Evolutionary conservation across 805 yeast species (phyloP), one percentile per base, ranked within the genome.

Genomic region (Yarrowia bubula): DNA sequence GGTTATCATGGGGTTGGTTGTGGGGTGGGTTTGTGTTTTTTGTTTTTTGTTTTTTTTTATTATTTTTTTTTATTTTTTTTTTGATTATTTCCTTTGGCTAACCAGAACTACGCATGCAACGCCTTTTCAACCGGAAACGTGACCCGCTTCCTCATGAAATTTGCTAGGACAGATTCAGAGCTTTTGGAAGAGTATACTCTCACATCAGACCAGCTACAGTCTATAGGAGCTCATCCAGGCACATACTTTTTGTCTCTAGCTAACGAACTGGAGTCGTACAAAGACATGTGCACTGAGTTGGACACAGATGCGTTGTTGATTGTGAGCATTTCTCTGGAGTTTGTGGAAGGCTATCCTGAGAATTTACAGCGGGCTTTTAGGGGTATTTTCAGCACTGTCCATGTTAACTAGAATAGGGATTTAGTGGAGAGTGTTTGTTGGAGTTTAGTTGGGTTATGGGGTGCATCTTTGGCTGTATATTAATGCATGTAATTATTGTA

Each of bases 91-190:
- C n/a, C n/a, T n/a, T n/a, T n/a, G n/a, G n/a, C 61, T 50, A 50
- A 39, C 61, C 11, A 53, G 61, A 55, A 55, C 37, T 55, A 55
- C 15, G 61, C 61, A 17, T 39, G 47, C 15, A n/a, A 39, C n/a
- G 61, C 61, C 8, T 55, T 55, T 9, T 14, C 31, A 0, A 35
- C 47, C 2, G 61, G 61, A 0, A 14, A 28, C 15, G 61, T 55
- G 8, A 13, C 28, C 14, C 38, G 61, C 3, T 55, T 55, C 8
- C 9, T 39, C 11, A 55, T 55, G 61, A 15, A 41, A 28, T 55
- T 55, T 31, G 18, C 37, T 1, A 10, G 47, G 8, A 55, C 61
- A 2, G 38, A 41, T 14, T 41, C 46, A 0, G 47, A 55, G 13
- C 10, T 38, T 4, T 47, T 55, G 4, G 61, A 55, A 7, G 61